Evolutionary conservation across 805 yeast genomes (phyloP), one percentile per base, ranked within the genome.

Genomic region (Barnettozyma wickerhamii): DNA sequence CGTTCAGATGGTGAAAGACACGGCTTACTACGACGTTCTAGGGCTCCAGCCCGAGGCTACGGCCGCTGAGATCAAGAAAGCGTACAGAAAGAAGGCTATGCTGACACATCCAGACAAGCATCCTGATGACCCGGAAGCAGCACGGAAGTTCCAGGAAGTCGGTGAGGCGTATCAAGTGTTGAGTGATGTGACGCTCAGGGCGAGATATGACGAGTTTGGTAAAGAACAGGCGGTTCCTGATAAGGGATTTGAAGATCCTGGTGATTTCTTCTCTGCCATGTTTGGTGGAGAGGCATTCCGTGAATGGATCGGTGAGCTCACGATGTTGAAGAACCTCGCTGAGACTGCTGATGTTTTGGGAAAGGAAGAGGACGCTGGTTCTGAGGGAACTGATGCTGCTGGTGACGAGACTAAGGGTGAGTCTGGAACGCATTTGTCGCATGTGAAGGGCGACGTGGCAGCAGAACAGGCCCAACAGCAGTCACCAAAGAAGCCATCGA

Each of bases 41-140:
- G 85, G 77, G 28, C 82, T 91, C 14, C 52, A 64, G 19, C 72
- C 81, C 17, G 75, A 75, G 10, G 97, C 97, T 15, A 73, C 84
- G 0, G 81, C 81, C 5, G 68, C 76, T 10, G 95, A 93, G 49
- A 86, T 93, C 63, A 93, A 93, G 64, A 88, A 88, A 60, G 95
- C 97, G 0, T 93, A 93, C 63, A 74, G 99, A 47, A 85, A 84
- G 60, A 79, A 80, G 61, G 98, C 98, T 7, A 84, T 91, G 63
- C 72, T 70, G 43, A 84, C 86, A 37, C 99, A 91, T 62, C 99
- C 99, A 1, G 99, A 93, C 62, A 93, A 93, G 68, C 88, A 91
- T 57, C 96, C 95, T n/a, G 81, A 84, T 55, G 95, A 93, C 59
- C 95, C 93, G 30, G 75, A 77, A 10, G 99, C 99, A 13, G 88